These are phyloP conservation scores for Heterobasidion occidentale DNA, from an alignment of 1,284 basidiomycete species.

Conservation along the genomic window DNA sequence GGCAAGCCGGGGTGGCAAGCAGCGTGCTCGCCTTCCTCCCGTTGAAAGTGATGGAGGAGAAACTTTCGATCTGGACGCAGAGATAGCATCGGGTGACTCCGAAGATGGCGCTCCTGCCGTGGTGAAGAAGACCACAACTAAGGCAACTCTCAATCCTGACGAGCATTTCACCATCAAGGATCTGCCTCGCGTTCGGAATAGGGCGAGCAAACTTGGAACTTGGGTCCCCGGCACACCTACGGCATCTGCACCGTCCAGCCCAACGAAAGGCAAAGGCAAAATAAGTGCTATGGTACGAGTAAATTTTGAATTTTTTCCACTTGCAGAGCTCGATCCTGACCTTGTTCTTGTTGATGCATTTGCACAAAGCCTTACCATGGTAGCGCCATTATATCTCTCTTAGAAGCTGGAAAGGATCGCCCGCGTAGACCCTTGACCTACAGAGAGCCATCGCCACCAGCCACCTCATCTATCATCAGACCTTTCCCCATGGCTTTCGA, in stretches of 20 bases:
- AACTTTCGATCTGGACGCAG: conserved; percentile 8
- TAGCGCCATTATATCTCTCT: background rate
- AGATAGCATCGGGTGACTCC: conserved; percentile 1
- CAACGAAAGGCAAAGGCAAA: background rate
- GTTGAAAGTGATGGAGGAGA: conserved; percentile 3
- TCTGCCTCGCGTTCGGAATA: too few relatives aligned
- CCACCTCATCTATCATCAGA: background rate
- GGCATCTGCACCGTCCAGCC: background rate
- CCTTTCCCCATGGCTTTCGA: conserved; percentile 10
- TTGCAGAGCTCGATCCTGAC: too few relatives aligned
- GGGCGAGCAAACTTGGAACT: too few relatives aligned
- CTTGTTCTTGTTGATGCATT: too few relatives aligned
- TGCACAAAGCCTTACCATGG: too few relatives aligned
- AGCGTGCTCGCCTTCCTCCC: too few relatives aligned
- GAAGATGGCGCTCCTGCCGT: conserved; percentile 3
- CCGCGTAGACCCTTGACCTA: background rate
- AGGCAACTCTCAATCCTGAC: background rate
- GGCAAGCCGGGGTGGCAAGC: too few relatives aligned
- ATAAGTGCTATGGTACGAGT: too few relatives aligned
- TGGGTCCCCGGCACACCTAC: background rate
- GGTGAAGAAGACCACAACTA: background rate
- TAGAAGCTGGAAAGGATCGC: background rate
- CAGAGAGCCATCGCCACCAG: background rate
- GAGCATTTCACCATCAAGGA: too few relatives aligned
- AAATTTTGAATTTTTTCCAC: too few relatives aligned